phyloP scores from a whole-genome alignment of 352 stramenopile species.

The Paralagenidium karlingii region DNA sequence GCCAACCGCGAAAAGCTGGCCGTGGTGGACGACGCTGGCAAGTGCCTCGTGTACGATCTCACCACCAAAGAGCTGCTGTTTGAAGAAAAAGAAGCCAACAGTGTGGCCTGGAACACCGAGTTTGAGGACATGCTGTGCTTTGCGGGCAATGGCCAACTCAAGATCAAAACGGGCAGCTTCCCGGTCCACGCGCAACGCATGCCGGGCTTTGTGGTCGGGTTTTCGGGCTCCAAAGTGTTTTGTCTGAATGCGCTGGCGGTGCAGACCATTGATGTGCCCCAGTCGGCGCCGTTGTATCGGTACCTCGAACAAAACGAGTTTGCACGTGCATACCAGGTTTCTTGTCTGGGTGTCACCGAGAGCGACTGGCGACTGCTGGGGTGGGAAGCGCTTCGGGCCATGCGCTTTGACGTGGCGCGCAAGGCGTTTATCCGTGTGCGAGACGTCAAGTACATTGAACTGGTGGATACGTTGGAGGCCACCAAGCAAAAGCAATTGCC shows the following conservation, averaged over 20 bases:
- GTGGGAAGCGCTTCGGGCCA: slow-evolving; percentile 76
- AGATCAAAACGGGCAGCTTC: slow-evolving; percentile 86
- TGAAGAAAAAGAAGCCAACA: slow-evolving; percentile 74
- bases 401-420: slow-evolving; percentile 67
- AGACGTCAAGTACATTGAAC: slow-evolving; percentile 86
- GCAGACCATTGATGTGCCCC: slow-evolving; percentile 85
- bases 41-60: slow-evolving; percentile 86
- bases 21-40: slow-evolving; percentile 84
- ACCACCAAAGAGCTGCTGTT: slow-evolving; percentile 85
- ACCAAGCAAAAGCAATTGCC: slow-evolving; percentile 48
- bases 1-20: slow-evolving; percentile 80
- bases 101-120: slow-evolving; percentile 90
- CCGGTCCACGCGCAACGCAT: slow-evolving; percentile 83
- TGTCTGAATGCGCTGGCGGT: slow-evolving; percentile 79
- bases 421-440: slow-evolving; percentile 85
- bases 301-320: slow-evolving; percentile 88
- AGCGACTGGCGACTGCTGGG: slow-evolving; percentile 81
- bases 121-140: slow-evolving; percentile 93
- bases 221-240: slow-evolving; percentile 88
- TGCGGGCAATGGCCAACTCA: slow-evolving; percentile 74
- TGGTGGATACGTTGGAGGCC: slow-evolving; percentile 78
- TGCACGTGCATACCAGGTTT: slow-evolving; percentile 75
- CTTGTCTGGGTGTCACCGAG: slow-evolving; percentile 90
- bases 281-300: slow-evolving; percentile 77
- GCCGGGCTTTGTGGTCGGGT: slow-evolving; percentile 88